A percentile compares a stretch with the other conserved stretches of the same genome.
Conservation (phyloP, 164 flowering plant species). For the Cinnamomum chago region DNA sequence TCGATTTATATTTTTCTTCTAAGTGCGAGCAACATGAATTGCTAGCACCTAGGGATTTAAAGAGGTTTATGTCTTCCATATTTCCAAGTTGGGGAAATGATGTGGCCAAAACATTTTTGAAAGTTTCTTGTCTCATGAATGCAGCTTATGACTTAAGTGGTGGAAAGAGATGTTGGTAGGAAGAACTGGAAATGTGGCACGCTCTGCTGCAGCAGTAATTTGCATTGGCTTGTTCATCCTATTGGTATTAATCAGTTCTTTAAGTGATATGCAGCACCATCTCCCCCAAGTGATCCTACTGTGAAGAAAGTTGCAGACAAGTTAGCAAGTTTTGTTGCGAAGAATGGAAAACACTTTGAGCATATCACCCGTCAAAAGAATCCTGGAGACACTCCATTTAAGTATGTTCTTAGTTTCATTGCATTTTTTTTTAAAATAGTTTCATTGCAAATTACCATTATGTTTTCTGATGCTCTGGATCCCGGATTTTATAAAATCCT, state of each 20-base stretch:
- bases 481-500: too few species aligned
- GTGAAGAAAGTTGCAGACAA: slow-evolving; percentile 97
- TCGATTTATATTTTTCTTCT: too few species aligned
- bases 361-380: slow-evolving; percentile 80
- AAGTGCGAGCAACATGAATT: too few species aligned
- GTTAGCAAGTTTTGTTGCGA: slow-evolving; percentile 97
- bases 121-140: slow-evolving; percentile 75
- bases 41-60: slow-evolving; percentile 5
- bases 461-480: too few species aligned
- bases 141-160: slow-evolving; percentile 78
- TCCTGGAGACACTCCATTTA: slow-evolving; percentile 96
- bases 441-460: too few species aligned
- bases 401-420: slow-evolving; percentile 40
- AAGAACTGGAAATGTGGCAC: slow-evolving; percentile 76
- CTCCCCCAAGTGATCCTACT: slow-evolving; percentile 80
- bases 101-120: slow-evolving; percentile 61
- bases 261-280: slow-evolving; percentile 99
- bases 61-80: slow-evolving; percentile 23
- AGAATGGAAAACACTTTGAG: slow-evolving; percentile 94
- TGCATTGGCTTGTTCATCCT: slow-evolving; percentile 92
- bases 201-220: slow-evolving; percentile 89
- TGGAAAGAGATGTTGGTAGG: slow-evolving; percentile 85
- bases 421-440: too few species aligned
- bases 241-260: slow-evolving; percentile 98
- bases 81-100: slow-evolving; percentile 27